A percentile compares a stretch with the other conserved stretches of the same genome.
Evolutionary conservation across 1,139 yeast species (phyloP).

Genomic region (Taiozyma sp.): DNA sequence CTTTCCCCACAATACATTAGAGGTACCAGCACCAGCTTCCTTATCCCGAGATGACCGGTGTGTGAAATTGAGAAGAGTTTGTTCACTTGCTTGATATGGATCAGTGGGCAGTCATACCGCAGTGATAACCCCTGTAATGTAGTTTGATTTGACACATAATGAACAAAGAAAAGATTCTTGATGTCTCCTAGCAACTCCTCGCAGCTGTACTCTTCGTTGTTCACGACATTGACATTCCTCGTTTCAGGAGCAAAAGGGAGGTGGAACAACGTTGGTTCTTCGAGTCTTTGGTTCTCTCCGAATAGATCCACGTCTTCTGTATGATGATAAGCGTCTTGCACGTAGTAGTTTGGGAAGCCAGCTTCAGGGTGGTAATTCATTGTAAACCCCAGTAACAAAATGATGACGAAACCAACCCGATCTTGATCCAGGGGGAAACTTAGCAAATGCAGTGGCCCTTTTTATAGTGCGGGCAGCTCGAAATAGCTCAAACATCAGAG

Average conservation of each 20-base stretch:
- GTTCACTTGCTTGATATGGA: constrained; percentile 1
- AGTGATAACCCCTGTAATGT: constrained; percentile 9
- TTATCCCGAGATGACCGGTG: constrained; percentile 1
- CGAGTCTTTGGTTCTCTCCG: not conserved
- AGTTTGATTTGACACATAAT: constrained; percentile 4
- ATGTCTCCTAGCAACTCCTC: not conserved
- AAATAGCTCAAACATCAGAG: not conserved
- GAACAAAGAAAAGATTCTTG: constrained; percentile 3
- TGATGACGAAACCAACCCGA: not conserved
- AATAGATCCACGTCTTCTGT: not conserved
- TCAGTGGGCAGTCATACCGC: constrained; percentile 2
- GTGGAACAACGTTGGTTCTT: not conserved
- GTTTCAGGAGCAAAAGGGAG: not conserved
- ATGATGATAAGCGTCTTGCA: not conserved
- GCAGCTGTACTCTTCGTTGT: not conserved
- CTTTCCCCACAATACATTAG: constrained; percentile 1
- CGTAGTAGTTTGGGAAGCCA: not conserved
- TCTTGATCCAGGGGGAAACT: not conserved
- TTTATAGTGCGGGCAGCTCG: no score
- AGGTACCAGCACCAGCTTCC: constrained; percentile 5
- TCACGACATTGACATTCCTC: not conserved
- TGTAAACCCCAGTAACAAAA: not conserved
- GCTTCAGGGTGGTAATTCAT: not conserved
- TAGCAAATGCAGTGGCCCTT: not conserved
- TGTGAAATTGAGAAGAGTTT: constrained; percentile 1